Conservation (phyloP, 192 early-diverging fungal genomes). For the Coemansia sp. region DNA sequence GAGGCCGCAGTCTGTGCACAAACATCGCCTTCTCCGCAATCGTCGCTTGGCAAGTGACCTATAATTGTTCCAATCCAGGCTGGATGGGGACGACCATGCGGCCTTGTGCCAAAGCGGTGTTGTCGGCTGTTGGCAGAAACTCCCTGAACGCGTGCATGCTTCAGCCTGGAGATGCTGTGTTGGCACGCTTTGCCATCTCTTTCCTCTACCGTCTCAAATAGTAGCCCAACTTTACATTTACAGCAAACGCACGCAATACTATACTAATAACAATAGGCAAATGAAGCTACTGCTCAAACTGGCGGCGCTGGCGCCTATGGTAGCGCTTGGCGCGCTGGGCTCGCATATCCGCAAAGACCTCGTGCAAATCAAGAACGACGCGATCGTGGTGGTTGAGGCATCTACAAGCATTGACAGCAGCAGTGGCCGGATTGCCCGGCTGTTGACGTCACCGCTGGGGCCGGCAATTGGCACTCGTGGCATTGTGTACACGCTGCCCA, state of each 20-base stretch:
- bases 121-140: neutral
- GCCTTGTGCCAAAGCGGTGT: no score
- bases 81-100: neutral
- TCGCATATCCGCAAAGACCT: slow-evolving; percentile 50
- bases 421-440: slow-evolving; percentile 21
- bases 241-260: no score
- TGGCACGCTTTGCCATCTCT: neutral
- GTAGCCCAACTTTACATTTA: no score
- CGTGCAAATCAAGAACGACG: slow-evolving; percentile 46
- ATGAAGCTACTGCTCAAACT: slow-evolving; percentile 30
- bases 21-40: slow-evolving; percentile 1
- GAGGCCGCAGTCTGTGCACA: neutral
- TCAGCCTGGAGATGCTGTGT: neutral
- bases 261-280: neutral
- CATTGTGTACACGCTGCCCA: slow-evolving; percentile 37
- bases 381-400: slow-evolving; percentile 34
- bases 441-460: slow-evolving; percentile 30
- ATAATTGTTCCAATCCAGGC: neutral
- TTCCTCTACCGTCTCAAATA: neutral
- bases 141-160: neutral
- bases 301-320: slow-evolving; percentile 5
- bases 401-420: slow-evolving; percentile 41
- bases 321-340: slow-evolving; percentile 13
- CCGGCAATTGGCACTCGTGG: slow-evolving; percentile 39
- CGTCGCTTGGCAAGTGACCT: neutral